Percentiles rank a stretch among this genome's conserved stretches.
Conservation (phyloP, 2,329 filamentous ascomycete genomes). For the Colletotrichum aenigma region DNA sequence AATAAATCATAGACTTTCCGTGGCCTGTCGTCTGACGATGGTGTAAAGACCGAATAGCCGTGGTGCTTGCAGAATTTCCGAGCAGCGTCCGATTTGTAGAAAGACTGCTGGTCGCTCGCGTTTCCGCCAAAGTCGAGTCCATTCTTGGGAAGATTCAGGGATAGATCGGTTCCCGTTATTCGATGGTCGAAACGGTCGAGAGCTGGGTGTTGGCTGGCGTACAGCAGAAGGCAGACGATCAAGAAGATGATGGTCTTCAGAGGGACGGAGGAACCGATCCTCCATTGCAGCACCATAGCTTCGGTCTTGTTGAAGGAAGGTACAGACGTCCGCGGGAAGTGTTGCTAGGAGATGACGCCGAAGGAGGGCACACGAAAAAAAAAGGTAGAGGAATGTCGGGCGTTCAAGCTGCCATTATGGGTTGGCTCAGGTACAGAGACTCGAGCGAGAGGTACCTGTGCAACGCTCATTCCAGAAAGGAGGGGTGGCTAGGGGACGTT, state of each 20-base stretch:
- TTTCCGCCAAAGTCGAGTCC: neutral
- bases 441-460: neutral
- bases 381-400: neutral
- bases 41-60: constrained; percentile 33
- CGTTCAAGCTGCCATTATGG: neutral
- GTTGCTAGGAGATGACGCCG: neutral
- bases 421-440: neutral
- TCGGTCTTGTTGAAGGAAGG: neutral
- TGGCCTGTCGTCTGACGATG: constrained; percentile 23
- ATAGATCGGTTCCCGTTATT: constrained; percentile 4
- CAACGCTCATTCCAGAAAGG: neutral
- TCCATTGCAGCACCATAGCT: constrained; percentile 14
- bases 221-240: neutral
- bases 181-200: constrained; percentile 18
- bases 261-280: neutral
- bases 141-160: constrained; percentile 2
- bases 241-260: constrained; percentile 1
- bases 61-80: constrained; percentile 34
- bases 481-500: neutral
- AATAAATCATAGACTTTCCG: constrained; percentile 66
- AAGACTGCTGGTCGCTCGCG: constrained; percentile 13
- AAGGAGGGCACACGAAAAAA: neutral
- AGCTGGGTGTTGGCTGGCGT: constrained; percentile 13
- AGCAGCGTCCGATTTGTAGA: constrained; percentile 32
- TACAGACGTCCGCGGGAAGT: neutral